Percentiles rank a stretch among this genome's conserved stretches.
Conservation (phyloP, 2,329 filamentous ascomycete species). For the Aspergillus aculeatinus region DNA sequence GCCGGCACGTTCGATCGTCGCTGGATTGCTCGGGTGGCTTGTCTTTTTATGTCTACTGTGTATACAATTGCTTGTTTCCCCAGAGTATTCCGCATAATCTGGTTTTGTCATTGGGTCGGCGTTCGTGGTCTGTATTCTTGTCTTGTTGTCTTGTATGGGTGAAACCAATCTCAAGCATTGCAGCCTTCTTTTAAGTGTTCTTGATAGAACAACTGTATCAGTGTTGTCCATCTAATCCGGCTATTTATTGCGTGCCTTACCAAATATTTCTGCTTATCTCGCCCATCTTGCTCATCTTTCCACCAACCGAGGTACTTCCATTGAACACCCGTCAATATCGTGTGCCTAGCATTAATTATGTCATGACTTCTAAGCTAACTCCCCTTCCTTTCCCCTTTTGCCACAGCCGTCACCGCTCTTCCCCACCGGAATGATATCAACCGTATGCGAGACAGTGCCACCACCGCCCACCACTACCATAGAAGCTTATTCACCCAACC, state of each 20-base stretch:
- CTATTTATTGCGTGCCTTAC: not conserved
- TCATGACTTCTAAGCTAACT: not conserved
- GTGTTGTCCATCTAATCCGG: not conserved
- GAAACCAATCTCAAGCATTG: not conserved
- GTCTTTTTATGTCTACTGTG: not conserved
- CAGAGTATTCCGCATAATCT: not conserved
- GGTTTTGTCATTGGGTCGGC: not conserved
- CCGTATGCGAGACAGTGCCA: not conserved
- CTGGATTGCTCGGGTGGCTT: constrained; percentile 1
- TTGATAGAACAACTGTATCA: not conserved
- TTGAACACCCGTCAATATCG: no score
- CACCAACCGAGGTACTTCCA: not conserved
- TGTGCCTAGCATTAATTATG: not conserved
- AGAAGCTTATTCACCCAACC: no score
- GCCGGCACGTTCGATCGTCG: constrained; percentile 14
- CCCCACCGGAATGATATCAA: not conserved
- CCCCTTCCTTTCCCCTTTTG: not conserved
- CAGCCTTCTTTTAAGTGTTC: not conserved
- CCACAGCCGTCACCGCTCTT: not conserved
- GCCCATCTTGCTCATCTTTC: no score
- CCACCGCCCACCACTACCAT: not conserved
- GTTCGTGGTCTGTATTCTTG: not conserved
- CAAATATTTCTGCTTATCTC: not conserved
- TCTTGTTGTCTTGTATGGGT: not conserved
- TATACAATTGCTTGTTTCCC: not conserved